Base-by-base conservation (phyloP, 768 basidiomycete species). In the Tubosaeta sp. region DNA sequence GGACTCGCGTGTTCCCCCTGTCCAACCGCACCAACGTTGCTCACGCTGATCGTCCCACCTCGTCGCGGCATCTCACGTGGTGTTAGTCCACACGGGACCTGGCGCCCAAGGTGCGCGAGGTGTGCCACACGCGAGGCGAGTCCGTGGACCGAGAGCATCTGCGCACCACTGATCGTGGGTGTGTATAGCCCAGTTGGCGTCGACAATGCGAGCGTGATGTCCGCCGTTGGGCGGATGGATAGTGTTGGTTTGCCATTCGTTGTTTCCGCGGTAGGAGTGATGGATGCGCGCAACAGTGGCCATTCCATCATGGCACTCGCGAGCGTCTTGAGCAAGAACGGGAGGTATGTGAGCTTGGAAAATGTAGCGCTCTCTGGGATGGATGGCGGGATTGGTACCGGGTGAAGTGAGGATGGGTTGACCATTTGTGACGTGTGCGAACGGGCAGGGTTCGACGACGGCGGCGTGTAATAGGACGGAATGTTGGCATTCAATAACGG, bases 171-270 rank as follows among this genome's bases (percentile, higher is more conserved):
- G 21, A 93, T 67, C 6, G 87, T 86, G 0, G 91, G 90, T 0
- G 89, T 87, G 69, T 90, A 92, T 36, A 94, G 79, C 1, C 90
- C 90, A 3, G 86, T 85, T 0, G 87, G 84, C 0, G 89, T 91
- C 4, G 87, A 85, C 13, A 94, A 75, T 0, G 87, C 91, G 45
- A 93, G 72, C 35, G 73, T 73, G 61, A 94, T 84, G 69, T 92
- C 90, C 4, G 88, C 78, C 46, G 77, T 76, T 13, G 84, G 83
- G 19, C 90, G 87, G 51, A 93, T 64, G 3, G 83, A 86, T 8
- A 91, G 71, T 0, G 81, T 81, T 0, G 87, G 87, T 64, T 84
- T 90, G 39, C 57, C 14, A 29, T 49, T 30, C 12, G 49, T 52
- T 14, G 45, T 19, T n/a, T 61, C 24, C 4, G 64, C 38, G 21